Conservation (phyloP, 306 rosid species). For the Quercus wislizeni region DNA sequence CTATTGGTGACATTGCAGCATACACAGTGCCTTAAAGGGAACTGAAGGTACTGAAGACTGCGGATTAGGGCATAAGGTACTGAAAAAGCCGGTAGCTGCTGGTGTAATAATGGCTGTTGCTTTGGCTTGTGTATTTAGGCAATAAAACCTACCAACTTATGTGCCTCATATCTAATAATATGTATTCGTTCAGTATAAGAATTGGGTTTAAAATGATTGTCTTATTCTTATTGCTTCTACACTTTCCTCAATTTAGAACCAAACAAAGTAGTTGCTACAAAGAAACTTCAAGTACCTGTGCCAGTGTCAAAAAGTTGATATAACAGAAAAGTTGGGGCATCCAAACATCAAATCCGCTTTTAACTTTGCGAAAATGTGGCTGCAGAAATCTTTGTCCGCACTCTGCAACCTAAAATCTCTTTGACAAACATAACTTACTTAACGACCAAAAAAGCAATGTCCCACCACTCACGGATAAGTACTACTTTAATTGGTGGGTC, state of each 20-base stretch:
- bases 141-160: conserved; percentile 41
- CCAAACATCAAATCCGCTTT: conserved; percentile 5
- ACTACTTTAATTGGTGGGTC: conserved; percentile 14
- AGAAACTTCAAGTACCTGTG: background rate
- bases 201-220: background rate
- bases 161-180: conserved; percentile 16
- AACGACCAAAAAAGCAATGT: conserved; percentile 15
- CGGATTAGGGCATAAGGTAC: conserved; percentile 6
- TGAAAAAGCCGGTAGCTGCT: conserved; percentile 20
- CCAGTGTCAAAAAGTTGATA: background rate
- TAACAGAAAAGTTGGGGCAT: background rate
- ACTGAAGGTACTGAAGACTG: conserved; percentile 10
- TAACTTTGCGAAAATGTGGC: conserved; percentile 6
- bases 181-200: background rate
- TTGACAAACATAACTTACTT: conserved; percentile 19
- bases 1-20: conserved; percentile 39
- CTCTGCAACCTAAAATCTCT: conserved; percentile 1
- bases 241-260: background rate
- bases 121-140: conserved; percentile 18
- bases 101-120: conserved; percentile 11
- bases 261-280: background rate
- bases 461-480: conserved; percentile 39
- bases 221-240: background rate
- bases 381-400: conserved; percentile 3
- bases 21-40: conserved; percentile 50